Conservation (phyloP, 495 filamentous ascomycete species). For the Hypomontagnella submonticulosa region DNA sequence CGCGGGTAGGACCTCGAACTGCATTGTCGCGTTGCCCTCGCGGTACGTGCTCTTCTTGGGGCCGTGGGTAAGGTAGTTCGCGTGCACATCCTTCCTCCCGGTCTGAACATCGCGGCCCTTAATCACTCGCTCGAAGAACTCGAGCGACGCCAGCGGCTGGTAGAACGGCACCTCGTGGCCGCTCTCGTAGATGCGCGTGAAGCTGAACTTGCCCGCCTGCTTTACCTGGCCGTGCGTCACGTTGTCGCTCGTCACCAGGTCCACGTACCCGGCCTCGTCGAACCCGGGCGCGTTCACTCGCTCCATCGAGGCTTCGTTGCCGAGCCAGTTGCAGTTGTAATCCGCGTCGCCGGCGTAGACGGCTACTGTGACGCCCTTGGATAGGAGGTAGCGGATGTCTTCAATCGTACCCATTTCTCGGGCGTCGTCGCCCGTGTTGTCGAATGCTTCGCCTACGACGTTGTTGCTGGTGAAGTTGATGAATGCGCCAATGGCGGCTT, state of each 20-base stretch:
- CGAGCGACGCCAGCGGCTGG: constrained; percentile 69
- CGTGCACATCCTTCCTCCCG: constrained; percentile 53
- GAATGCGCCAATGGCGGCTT: constrained; percentile 67
- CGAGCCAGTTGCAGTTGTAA: constrained; percentile 72
- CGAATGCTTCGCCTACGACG: constrained; percentile 63
- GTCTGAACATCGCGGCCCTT: constrained; percentile 69
- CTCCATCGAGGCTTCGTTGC: constrained; percentile 62
- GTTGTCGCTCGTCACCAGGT: constrained; percentile 65
- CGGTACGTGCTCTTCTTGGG: constrained; percentile 62
- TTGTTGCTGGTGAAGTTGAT: constrained; percentile 64
- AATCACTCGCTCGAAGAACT: constrained; percentile 69
- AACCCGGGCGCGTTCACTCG: constrained; percentile 60
- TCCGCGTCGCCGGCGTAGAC: constrained; percentile 72
- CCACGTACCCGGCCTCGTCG: constrained; percentile 61
- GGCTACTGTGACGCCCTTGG: constrained; percentile 62
- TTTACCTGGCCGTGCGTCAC: constrained; percentile 71
- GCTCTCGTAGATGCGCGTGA: constrained; percentile 70
- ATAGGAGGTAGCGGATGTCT: constrained; percentile 61
- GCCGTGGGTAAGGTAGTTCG: constrained; percentile 61
- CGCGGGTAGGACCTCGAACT: constrained; percentile 58
- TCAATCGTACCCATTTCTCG: constrained; percentile 62
- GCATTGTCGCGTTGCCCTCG: constrained; percentile 68
- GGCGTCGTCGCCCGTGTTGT: constrained; percentile 66
- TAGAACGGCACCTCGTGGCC: constrained; percentile 79
- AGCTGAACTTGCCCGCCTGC: constrained; percentile 71